These are phyloP conservation scores for Staphylotrichum tortipilum DNA, from an alignment of 495 filamentous ascomycete species.

Conservation along the genomic window DNA sequence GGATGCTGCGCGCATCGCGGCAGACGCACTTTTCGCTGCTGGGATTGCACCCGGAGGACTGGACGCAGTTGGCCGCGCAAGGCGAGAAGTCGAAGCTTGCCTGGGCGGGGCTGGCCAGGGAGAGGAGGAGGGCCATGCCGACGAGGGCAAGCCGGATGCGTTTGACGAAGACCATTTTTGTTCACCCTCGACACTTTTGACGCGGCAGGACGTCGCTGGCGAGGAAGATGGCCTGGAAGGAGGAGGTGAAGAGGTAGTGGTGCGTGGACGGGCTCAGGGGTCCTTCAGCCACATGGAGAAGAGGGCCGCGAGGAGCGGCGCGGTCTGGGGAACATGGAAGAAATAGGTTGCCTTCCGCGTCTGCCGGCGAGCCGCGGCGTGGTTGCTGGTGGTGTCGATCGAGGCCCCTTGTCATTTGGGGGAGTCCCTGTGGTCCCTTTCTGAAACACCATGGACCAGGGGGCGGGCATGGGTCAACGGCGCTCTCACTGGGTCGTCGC, in stretches of 20 bases:
- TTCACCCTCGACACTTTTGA: too few species aligned
- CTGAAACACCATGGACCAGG: slow-evolving; percentile 14
- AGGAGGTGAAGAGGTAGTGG: too few species aligned
- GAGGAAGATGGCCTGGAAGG: not conserved
- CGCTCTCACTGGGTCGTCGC: not conserved
- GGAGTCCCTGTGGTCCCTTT: not conserved
- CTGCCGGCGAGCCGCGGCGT: not conserved
- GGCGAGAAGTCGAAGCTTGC: slow-evolving; percentile 10
- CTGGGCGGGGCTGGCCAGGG: not conserved
- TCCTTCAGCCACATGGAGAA: not conserved
- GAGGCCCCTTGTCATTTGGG: slow-evolving; percentile 1
- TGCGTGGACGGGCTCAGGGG: too few species aligned
- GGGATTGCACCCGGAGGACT: slow-evolving; percentile 11
- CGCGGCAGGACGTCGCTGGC: too few species aligned
- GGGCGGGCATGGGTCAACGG: not conserved
- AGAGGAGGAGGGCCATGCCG: slow-evolving; percentile 3
- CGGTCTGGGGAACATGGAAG: not conserved
- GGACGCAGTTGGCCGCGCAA: slow-evolving; percentile 22
- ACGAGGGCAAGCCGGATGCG: slow-evolving; percentile 8
- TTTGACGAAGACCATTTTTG: slow-evolving; percentile 11
- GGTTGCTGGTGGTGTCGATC: not conserved
- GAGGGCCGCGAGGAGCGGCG: not conserved
- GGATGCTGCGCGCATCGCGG: slow-evolving; percentile 8
- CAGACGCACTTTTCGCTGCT: slow-evolving; percentile 22
- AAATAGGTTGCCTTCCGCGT: not conserved